Conservation (phyloP, 202 grass and related monocot genomes). For the Cymbopogon flexuosus region DNA sequence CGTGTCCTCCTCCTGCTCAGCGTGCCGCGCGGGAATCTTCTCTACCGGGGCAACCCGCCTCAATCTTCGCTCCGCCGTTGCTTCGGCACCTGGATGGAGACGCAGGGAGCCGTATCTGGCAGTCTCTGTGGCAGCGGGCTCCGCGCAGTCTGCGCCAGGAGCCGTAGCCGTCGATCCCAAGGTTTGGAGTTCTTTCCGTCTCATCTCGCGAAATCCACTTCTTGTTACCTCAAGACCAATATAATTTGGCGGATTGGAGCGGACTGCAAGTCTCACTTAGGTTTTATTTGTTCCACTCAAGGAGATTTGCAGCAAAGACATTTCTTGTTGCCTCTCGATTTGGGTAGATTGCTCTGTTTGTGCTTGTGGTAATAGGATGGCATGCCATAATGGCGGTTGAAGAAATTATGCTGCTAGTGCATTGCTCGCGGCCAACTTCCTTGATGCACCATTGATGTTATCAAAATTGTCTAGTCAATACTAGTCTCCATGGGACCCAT, state of each 20-base stretch:
- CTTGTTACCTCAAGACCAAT: not conserved
- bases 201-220: not conserved
- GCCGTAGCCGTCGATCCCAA: slow-evolving; percentile 1
- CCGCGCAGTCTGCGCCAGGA: not conserved
- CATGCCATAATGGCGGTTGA: no score
- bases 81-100: slow-evolving; percentile 14
- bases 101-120: not conserved
- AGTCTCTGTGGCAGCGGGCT: not conserved
- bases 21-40: not conserved
- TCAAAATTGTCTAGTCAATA: no score
- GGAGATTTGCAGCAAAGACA: no score
- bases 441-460: no score
- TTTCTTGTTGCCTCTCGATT: no score
- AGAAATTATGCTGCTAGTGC: no score
- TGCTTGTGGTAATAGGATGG: no score
- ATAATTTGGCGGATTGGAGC: not conserved
- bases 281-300: no score
- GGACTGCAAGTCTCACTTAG: no score
- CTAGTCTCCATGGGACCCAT: no score
- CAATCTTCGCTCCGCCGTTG: not conserved
- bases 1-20: not conserved
- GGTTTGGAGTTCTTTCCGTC: not conserved
- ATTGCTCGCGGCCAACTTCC: no score
- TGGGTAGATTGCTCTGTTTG: no score
- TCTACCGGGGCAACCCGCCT: not conserved